These are phyloP conservation scores for Malus fusca DNA, from an alignment of 306 rosid species.

Conservation along the genomic window DNA sequence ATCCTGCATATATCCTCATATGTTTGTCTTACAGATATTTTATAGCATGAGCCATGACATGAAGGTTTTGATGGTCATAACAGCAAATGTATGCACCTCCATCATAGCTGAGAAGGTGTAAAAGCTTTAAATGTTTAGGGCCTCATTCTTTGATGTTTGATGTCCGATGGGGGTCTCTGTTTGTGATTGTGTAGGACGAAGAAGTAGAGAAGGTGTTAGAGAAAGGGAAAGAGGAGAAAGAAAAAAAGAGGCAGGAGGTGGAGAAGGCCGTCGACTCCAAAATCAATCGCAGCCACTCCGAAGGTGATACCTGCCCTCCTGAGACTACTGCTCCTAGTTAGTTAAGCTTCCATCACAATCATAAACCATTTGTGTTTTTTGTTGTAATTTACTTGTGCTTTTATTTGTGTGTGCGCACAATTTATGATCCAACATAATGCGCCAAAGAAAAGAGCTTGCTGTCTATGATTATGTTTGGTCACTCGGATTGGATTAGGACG, in stretches of 20 bases:
- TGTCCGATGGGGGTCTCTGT: not conserved
- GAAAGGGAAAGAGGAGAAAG: constrained; percentile 28
- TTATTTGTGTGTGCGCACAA: too few species aligned
- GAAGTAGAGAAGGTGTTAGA: constrained; percentile 26
- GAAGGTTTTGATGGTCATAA: too few species aligned
- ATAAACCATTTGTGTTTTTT: too few species aligned
- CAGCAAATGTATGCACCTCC: too few species aligned
- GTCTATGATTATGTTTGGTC: too few species aligned
- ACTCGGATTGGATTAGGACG: too few species aligned
- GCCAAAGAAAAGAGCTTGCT: too few species aligned
- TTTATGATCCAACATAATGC: too few species aligned
- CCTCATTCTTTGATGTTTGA: not conserved
- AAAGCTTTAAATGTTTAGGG: not conserved
- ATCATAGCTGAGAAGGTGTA: not conserved
- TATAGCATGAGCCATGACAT: too few species aligned
- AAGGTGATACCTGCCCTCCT: not conserved
- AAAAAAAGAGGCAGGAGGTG: constrained; percentile 28
- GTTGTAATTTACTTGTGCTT: not conserved
- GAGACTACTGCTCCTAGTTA: not conserved
- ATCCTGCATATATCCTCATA: too few species aligned
- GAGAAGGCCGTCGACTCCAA: constrained; percentile 33
- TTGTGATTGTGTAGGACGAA: constrained; percentile 22
- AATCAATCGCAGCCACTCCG: not conserved
- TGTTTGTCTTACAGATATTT: too few species aligned
- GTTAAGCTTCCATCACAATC: not conserved